Evolutionary conservation across 2,329 filamentous ascomycete genomes (phyloP), one percentile per base, ranked within the genome.

Genomic region (Chrysoporthe cubensis): DNA sequence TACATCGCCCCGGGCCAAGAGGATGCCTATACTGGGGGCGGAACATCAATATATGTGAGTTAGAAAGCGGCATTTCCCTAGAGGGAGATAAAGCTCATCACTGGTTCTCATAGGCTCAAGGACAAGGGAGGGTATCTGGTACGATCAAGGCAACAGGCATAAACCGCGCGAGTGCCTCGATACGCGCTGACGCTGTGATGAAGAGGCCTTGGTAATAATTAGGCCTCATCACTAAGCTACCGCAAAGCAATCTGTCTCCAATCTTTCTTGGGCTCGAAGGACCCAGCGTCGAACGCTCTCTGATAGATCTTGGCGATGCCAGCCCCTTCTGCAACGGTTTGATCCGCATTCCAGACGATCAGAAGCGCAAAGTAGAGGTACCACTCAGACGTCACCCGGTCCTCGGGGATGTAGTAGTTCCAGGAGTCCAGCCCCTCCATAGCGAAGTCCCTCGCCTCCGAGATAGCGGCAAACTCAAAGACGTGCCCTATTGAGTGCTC

Each of bases 381-480:
- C 18, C 32, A 46, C 42, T 57, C 62, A 26, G 40, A 46, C 26
- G 37, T 43, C 14, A 42, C 18, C 62, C 40, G 8, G 21, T 64
- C 50, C 37, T 64, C 62, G 7, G 40, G 21, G 52, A 64, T 46
- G 21, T 58, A 37, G 26, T 64, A 44, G 14, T 34, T 46, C 62
- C 62, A 64, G 32, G 37, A 32, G 13, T 46, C 52, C 46, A 64
- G 21, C 21, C 58, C 62, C 3, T 57, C 50, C 50, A 43, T 18
- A 3, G 62, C 32, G 34, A 46, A 64, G 40, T 57, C 62, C 34
- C 37, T 44, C 14, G 40, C 62, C 21, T 64, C 62, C 13, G 52
- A 57, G n/a, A 58, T 56, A 8, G 40, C 62, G 34, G 62, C 26
- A 21, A 64, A 64, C 52, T 64, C 50, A 3, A 57, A 64, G 37